Base-by-base conservation (phyloP, 2,329 filamentous ascomycete species). In the Metarhizium sp. region DNA sequence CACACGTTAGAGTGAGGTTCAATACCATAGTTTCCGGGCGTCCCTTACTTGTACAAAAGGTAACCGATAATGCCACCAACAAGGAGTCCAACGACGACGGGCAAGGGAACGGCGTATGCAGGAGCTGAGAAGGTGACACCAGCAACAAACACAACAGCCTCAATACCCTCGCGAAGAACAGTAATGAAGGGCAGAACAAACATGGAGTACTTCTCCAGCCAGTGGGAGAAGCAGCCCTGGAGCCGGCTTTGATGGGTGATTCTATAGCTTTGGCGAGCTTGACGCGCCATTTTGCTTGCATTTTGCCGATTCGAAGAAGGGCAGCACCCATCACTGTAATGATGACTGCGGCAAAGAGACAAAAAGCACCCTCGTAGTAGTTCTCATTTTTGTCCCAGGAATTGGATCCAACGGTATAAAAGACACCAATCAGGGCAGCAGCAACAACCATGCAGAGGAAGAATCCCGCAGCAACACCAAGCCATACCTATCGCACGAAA, bases 151-250 rank as follows among this genome's bases (percentile, higher is more conserved):
- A 95, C 81, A 40, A 95, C 86, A 0, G 87, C 89, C 68, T 96
- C 91, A 34, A 95, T 80, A 2, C 90, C 91, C 69, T 95, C 90
- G 40, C 91, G 78, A 14, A 95, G 73, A n/a, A 94, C 87, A 0
- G 90, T 95, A 66, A 95, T 78, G 70, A 95, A 95, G 1, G 91
- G 91, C 54, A 95, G 75, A 49, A 89, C 71, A 68, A 95, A 94
- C 87, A 95, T 90, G 65, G 85, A 83, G 66, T 95, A 94, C 69
- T 88, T 90, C 69, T 92, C 86, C 20, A 77, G 71, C 73, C 81
- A 88, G 55, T 74, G 71, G 70, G 87, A 87, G 59, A 91, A 52
- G 64, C 74, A 73, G 29, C 66, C 66, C 66, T 67, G 16, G 72
- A 72, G 14, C 79, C 74, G 16, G 78, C 74, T 45, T 67, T 68